Evolutionary conservation across 2,329 filamentous ascomycete species (phyloP).

Genomic region (Paracorniculantispora psalliotae): DNA sequence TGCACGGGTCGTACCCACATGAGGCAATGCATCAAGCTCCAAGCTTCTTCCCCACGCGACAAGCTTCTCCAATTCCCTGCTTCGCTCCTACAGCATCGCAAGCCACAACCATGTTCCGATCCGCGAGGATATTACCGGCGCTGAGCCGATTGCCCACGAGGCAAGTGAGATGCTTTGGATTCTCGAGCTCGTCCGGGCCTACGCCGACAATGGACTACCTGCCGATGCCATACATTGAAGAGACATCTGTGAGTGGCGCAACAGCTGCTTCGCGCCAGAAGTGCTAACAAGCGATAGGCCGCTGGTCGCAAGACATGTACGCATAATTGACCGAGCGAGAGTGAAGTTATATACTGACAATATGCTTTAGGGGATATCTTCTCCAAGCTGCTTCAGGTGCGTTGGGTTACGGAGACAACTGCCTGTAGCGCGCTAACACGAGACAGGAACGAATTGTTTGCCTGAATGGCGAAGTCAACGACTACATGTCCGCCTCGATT

Average conservation of each 20-base stretch:
- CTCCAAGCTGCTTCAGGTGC: conserved; percentile 70
- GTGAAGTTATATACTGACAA: neutral
- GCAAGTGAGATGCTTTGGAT: conserved; percentile 39
- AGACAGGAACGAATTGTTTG: conserved; percentile 83
- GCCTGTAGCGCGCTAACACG: conserved; percentile 8
- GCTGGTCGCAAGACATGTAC: conserved; percentile 74
- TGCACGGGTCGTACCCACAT: neutral
- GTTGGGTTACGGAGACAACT: conserved; percentile 7
- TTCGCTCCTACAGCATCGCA: neutral
- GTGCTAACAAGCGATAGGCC: conserved; percentile 46
- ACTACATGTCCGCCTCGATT: conserved; percentile 84
- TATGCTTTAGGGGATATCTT: conserved; percentile 68
- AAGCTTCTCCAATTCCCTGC: neutral
- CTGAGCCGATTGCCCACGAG: conserved; percentile 30
- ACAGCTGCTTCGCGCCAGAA: neutral
- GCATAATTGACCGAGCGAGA: conserved; percentile 21
- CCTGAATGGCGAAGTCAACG: conserved; percentile 86
- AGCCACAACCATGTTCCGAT: conserved; percentile 24
- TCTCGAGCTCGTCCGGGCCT: conserved; percentile 29
- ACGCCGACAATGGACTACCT: conserved; percentile 36
- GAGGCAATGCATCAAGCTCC: neutral
- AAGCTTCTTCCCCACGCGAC: conserved; percentile 3
- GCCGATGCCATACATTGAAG: conserved; percentile 55
- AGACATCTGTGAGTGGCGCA: conserved; percentile 33
- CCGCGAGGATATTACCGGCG: conserved; percentile 26